Base-by-base conservation (phyloP, 495 filamentous ascomycete genomes). In the Letharia columbiana region DNA sequence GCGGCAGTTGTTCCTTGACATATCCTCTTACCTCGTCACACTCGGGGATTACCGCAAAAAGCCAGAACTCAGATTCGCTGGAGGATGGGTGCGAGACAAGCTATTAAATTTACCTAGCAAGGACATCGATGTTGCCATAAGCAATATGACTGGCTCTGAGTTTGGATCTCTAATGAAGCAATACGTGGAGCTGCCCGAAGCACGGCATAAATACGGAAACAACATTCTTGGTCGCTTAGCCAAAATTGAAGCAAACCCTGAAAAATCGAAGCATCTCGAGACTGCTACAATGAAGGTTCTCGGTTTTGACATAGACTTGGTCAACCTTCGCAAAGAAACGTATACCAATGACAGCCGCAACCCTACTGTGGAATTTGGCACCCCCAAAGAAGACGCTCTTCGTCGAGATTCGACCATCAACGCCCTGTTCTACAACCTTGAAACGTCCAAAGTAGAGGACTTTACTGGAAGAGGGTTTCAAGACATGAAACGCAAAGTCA, bases 1-100 rank as follows among this genome's bases (percentile, higher is more conserved):
- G 49, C 84, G 86, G 65, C 75, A 78, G 40, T 82, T 96, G 20
- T 81, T 96, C 20, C 79, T 94, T 12, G 88, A 91, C 75, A 86
- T 89, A 44, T 90, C 89, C 47, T 71, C 81, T 35, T 86, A 86
- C 75, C 87, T 91, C 67, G 81, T 87, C 65, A 72, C 83, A 20
- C 78, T 82, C n/a, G 75, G 79, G 39, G 66, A 63, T n/a, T 37
- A 42, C 15, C 52, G 49, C 20, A 20, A 41, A 33, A 66, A 52
- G 31, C 68, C 70, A 2, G 78, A 86, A 6, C 80, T 99, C 23
- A 89, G 94, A 17, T 97, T 93, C 77, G 92, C 95, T 17, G 94
- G 94, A 50, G 94, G 94, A n/a, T 99, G 94, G 94, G 95, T 99
- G 39, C 87, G 94, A 49, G 94, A 99, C 80, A 98, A 96, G 80